Conservation (phyloP, 1,284 basidiomycete species). For the Melampsora larici-populina region DNA sequence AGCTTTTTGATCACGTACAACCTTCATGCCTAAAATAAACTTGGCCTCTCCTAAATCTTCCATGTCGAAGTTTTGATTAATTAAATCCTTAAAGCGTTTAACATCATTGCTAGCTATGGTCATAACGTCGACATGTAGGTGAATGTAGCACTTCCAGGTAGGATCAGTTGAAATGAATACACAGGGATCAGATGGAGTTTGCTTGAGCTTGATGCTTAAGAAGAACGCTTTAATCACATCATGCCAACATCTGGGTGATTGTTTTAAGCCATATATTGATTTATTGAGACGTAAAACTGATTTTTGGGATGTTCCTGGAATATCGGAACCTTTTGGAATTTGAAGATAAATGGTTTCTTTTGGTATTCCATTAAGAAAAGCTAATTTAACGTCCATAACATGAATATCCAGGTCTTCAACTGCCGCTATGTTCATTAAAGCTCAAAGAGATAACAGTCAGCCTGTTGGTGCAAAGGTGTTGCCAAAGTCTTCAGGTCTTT, state of each 20-base stretch:
- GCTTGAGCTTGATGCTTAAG: not conserved
- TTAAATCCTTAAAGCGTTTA: not conserved
- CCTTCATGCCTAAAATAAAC: not conserved
- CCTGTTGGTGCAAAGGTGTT: too few species aligned
- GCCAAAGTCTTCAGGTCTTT: too few species aligned
- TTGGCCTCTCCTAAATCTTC: not conserved
- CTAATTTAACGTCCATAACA: not conserved
- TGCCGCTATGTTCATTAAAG: too few species aligned
- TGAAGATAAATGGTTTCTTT: not conserved
- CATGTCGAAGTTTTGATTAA: not conserved
- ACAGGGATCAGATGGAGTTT: not conserved
- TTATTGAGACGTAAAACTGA: not conserved
- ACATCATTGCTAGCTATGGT: not conserved
- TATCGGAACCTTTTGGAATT: not conserved
- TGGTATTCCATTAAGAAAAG: not conserved
- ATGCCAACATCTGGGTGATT: conserved; percentile 10
- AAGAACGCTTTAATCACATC: not conserved
- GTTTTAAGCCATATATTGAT: conserved; percentile 21
- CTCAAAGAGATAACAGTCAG: too few species aligned
- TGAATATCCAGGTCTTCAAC: too few species aligned
- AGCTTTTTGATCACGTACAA: not conserved
- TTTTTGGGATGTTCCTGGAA: not conserved
- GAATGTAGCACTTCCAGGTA: not conserved
- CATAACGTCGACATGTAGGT: not conserved
- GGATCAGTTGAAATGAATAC: not conserved